Evolutionary conservation across 78 protist genomes (phyloP), one percentile per base, ranked within the genome.

Genomic region (Cavenderia fasciculata): DNA sequence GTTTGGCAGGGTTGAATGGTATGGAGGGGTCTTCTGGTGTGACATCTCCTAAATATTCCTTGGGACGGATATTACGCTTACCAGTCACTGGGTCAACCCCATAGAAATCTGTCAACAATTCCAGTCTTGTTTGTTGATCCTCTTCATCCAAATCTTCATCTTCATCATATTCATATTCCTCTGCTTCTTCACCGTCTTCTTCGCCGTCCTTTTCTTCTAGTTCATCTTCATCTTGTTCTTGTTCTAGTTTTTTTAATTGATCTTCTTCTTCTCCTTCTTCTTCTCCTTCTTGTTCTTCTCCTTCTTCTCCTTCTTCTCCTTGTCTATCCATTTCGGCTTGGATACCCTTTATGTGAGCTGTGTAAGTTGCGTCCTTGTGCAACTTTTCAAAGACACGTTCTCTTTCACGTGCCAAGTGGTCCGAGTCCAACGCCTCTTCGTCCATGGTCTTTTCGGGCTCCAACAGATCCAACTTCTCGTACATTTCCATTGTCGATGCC

Each of bases 251-350:
- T 41, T 41, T 40, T 43, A 23, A 23, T 41, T 65, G 25, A 19
- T 65, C 86, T 16, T 44, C 40, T 62, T 52, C 68, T 36, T 47
- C 25, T 19, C n/a, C 14, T 25, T 77, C 74, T 5, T n/a, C 62
- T 8, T 27, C 19, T 1, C 52, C 49, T 23, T 46, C 71, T 19
- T 69, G 36, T 3, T 18, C 47, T 4, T 21, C 10, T 33, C 36
- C 31, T n/a, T 63, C 21, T 12, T 29, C 47, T 40, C 38, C 72
- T 21, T 63, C 29, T 21, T 63, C 16, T n/a, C 38, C 72, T 19
- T 23, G 47, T 12, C 1, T 25, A 10, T 63, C 25, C 72, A 63
- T 40, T 47, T 63, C 38, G 21, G 8, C 38, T 2, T 19, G 19
- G 72, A 63, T 19, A 63, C n/a, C 72, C 19, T n/a, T n/a, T n/a